Conservation (phyloP, 2,329 filamentous ascomycete species). For the Diaporthe australafricana region DNA sequence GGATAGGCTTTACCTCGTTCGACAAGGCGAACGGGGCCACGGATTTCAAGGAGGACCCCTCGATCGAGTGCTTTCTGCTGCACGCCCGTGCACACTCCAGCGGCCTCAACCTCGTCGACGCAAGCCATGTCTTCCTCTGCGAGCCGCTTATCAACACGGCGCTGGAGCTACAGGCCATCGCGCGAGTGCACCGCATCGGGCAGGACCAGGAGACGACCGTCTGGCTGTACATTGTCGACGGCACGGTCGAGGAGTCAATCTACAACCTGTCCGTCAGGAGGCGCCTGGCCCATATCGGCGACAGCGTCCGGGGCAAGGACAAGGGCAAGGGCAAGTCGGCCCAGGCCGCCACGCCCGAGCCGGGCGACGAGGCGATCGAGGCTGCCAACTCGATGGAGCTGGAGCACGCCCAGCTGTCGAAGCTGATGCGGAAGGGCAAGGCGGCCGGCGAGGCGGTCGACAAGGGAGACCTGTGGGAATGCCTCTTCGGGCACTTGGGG, state of each 20-base stretch:
- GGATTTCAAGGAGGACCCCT: constrained; percentile 80
- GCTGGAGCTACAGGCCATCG: constrained; percentile 93
- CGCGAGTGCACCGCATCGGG: constrained; percentile 93
- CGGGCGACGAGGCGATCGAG: constrained; percentile 76
- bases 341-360: constrained; percentile 45
- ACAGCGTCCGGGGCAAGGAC: constrained; percentile 37
- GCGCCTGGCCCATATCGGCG: constrained; percentile 80
- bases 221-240: constrained; percentile 93
- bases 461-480: constrained; percentile 86
- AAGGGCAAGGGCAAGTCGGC: constrained; percentile 47
- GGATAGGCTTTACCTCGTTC: constrained; percentile 80
- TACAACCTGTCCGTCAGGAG: constrained; percentile 86
- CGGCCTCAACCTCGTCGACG: constrained; percentile 91
- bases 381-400: constrained; percentile 87
- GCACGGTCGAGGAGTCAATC: constrained; percentile 92
- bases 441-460: constrained; percentile 83
- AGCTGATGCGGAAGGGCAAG: constrained; percentile 76
- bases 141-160: constrained; percentile 95
- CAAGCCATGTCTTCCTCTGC: constrained; percentile 93
- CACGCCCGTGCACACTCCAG: constrained; percentile 90
- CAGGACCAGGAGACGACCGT: constrained; percentile 90
- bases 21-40: constrained; percentile 76
- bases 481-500: constrained; percentile 77
- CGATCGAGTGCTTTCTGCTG: constrained; percentile 84
- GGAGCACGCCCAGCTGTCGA: constrained; percentile 76